Evolutionary conservation across 1,284 basidiomycete species (phyloP), one percentile per base, ranked within the genome.

Genomic region (Tilletia setariae): DNA sequence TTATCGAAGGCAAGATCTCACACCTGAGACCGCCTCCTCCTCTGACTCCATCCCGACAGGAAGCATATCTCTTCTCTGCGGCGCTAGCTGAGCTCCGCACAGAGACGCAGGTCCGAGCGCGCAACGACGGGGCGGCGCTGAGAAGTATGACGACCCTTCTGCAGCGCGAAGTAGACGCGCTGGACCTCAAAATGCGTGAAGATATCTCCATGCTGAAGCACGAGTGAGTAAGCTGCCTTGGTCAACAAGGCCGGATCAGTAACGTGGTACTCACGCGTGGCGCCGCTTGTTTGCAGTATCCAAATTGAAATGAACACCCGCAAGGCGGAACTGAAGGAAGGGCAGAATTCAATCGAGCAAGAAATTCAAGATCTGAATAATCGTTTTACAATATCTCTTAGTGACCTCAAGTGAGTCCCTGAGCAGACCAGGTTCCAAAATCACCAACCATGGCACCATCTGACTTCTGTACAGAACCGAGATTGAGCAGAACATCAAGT

Each of bases 281-380:
- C 6, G 25, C 40, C 6, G 30, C 9, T 4, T 28, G 25, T 13
- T 23, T 11, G n/a, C 43, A 70, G 63, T 78, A 91, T 95, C 68
- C 93, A 98, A 83, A 93, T 98, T 87, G 95, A 98, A 69, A 87
- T 98, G 76, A 94, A 96, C 81, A 93, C 89, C 73, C 87, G 94
- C 69, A 98, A 95, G 85, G 91, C 91, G 74, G 96, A 98, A 82
- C 88, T 90, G n/a, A 91, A 90, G 80, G 87, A 90, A 15, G 93
- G 96, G 68, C 83, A 92, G 74, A 97, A 96, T 84, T 87, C 87
- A 56, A 89, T 91, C 76, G 94, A 95, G 77, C 91, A 97, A 69
- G 86, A 87, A 40, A 92, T 96, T 67, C 94, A 98, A 87, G 94
- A 83, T 47, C 74, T 83, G n/a, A 78, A 83, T 69, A 82, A 82